A percentile compares a stretch with the other conserved stretches of the same genome.
Evolutionary conservation across 345 rosid species (phyloP).

Genomic region (Stellera chamaejasme): DNA sequence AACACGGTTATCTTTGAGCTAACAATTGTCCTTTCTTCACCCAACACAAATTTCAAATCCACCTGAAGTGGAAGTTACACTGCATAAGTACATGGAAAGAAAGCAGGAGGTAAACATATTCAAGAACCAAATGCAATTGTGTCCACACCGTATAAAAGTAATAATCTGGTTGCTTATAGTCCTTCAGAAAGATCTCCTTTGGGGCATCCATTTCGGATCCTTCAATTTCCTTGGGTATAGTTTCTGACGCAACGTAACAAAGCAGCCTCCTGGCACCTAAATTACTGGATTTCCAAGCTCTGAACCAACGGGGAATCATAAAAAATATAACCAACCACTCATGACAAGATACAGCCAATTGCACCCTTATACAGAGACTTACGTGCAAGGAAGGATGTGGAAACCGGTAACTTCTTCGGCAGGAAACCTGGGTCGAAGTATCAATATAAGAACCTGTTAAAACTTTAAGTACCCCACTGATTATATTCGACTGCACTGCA

Average conservation of each 20-base stretch:
- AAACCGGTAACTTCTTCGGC: conserved; percentile 29
- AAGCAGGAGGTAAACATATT: conserved; percentile 2
- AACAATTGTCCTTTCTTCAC: conserved; percentile 92
- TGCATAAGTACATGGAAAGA: conserved; percentile 11
- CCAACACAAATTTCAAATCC: conserved; percentile 72
- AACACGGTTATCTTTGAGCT: conserved; percentile 63
- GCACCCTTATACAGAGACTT: background rate
- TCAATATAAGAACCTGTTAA: background rate
- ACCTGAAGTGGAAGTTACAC: conserved; percentile 38
- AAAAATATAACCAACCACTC: conserved; percentile 11
- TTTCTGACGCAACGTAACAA: conserved; percentile 73
- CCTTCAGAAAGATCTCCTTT: conserved; percentile 89
- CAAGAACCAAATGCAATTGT: background rate
- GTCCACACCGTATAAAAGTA: conserved; percentile 69
- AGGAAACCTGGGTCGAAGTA: conserved; percentile 28
- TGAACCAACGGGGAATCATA: conserved; percentile 21
- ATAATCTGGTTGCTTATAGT: conserved; percentile 85
- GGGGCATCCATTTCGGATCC: conserved; percentile 77
- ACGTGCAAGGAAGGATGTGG: conserved; percentile 19
- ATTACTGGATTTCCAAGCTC: conserved; percentile 32
- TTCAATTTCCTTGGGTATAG: conserved; percentile 47
- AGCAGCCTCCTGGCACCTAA: conserved; percentile 28
- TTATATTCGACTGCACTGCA: background rate
- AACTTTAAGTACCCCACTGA: too few species aligned
- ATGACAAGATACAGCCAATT: background rate